Evolutionary conservation across 345 rosid genomes (phyloP).

Genomic region (Gynandropsis gynandra): DNA sequence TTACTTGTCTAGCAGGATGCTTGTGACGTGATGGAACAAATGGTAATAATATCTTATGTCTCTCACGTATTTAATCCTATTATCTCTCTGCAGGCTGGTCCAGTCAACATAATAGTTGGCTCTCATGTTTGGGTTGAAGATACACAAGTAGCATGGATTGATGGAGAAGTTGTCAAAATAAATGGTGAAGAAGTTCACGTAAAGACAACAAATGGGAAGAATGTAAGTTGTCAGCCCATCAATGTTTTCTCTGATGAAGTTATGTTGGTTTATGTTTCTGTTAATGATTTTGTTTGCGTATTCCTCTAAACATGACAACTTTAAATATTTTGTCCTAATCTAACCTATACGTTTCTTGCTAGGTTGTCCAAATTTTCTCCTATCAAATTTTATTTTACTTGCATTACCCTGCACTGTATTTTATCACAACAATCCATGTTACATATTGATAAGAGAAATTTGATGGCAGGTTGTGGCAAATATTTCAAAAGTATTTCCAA

Average conservation of each 20-base stretch:
- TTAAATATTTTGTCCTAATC: neutral
- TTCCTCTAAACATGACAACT: neutral
- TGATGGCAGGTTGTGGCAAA: constrained; percentile 68
- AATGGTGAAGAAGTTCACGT: constrained; percentile 73
- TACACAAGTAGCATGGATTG: constrained; percentile 74
- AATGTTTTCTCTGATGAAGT: constrained; percentile 14
- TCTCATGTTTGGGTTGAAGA: constrained; percentile 98
- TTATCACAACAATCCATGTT: constrained; percentile 8
- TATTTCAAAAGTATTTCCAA: constrained; percentile 75
- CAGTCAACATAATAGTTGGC: constrained; percentile 85
- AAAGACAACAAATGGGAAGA: constrained; percentile 53
- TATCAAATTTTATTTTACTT: constrained; percentile 4
- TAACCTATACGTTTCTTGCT: too few species aligned
- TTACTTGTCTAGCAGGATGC: neutral
- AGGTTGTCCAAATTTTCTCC: neutral
- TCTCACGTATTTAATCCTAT: constrained; percentile 8
- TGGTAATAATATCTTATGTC: neutral
- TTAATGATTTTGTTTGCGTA: constrained; percentile 4
- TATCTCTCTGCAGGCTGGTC: constrained; percentile 47
- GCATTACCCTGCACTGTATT: constrained; percentile 1
- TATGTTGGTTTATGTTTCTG: constrained; percentile 10
- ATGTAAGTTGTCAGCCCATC: constrained; percentile 43
- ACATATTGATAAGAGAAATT: constrained; percentile 11
- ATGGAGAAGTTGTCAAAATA: constrained; percentile 81
- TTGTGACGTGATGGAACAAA: neutral